Evolutionary conservation across 805 yeast genomes (phyloP).

Genomic region (Metschnikowia similis): DNA sequence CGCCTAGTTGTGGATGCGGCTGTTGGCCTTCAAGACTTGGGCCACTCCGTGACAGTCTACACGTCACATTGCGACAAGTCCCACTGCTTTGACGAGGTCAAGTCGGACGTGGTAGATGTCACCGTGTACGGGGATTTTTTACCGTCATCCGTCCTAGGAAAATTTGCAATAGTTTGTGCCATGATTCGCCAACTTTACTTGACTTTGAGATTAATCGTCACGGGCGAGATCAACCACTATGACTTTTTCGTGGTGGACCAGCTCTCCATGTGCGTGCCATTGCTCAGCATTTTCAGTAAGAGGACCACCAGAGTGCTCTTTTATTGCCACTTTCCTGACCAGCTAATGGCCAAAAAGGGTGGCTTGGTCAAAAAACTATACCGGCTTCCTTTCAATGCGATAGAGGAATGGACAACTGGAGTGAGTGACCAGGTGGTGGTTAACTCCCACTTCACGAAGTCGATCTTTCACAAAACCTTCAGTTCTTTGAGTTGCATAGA

Average conservation of each 20-base stretch:
- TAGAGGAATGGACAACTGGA: slow-evolving; percentile 78
- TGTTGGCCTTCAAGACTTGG: slow-evolving; percentile 64
- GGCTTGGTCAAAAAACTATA: slow-evolving; percentile 57
- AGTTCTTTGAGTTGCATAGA: slow-evolving; percentile 28
- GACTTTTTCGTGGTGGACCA: slow-evolving; percentile 88
- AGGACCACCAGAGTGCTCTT: slow-evolving; percentile 56
- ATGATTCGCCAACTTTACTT: slow-evolving; percentile 76
- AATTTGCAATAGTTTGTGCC: slow-evolving; percentile 77
- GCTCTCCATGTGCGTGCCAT: slow-evolving; percentile 76
- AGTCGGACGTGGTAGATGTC: slow-evolving; percentile 54
- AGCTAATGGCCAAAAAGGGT: slow-evolving; percentile 60
- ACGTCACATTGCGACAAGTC: slow-evolving; percentile 86
- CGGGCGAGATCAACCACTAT: slow-evolving; percentile 45
- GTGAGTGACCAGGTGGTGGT: slow-evolving; percentile 79
- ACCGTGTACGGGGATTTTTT: slow-evolving; percentile 77
- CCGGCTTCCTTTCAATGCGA: slow-evolving; percentile 75
- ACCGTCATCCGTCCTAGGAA: slow-evolving; percentile 66
- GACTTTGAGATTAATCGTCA: slow-evolving; percentile 40
- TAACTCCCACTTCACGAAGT: slow-evolving; percentile 78
- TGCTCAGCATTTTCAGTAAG: slow-evolving; percentile 46
- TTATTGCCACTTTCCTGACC: slow-evolving; percentile 97
- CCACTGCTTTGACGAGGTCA: slow-evolving; percentile 91
- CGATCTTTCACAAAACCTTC: slow-evolving; percentile 66
- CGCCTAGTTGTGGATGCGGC: slow-evolving; percentile 96
- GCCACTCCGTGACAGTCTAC: slow-evolving; percentile 59